Evolutionary conservation across 2,329 filamentous ascomycete genomes (phyloP), one percentile per base, ranked within the genome.

Genomic region (Aspergillus terreus): DNA sequence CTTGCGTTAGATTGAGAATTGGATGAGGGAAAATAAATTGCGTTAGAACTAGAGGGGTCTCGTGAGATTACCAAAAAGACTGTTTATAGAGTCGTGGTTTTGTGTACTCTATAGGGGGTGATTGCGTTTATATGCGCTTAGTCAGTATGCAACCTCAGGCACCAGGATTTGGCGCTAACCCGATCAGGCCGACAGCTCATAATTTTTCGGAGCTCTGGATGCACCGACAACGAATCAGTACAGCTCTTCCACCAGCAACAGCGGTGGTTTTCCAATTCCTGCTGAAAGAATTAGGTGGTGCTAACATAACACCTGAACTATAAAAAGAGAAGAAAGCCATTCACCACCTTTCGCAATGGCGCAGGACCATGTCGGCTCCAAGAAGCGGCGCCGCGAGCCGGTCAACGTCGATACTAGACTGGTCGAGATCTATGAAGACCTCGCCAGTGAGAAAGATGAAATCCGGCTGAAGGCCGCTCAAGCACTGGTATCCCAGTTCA

Each of bases 401-500:
- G 64, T 69, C 61, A 73, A 70, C 55, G 65, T 76, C 57, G 71
- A 77, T 56, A 64, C 70, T 47, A 72, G 75, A 53, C 66, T 76
- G 44, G 71, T 78, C 45, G 74, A 76, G 58, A 75, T 77, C 49
- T 78, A 76, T 57, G 74, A 78, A 49, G 72, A 78, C 56, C 69
- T 78, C 36, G 73, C 75, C 36, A 74, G 70, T 53, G 71, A 76
- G 40, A 71, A 76, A 50, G 73, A 77, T 53, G 68, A 74, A 25
- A 71, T 77, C 53, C 64, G 75, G 44, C 60, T 78, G 32, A 75
- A 73, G 55, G 76, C 75, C 35, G 75, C 75, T 2, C 67, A 71
- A 45, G 66, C 66, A 4, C 63, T 78, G 36, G 64, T 77, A 3
- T 71, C 71, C 7, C 71, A 75, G 46, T 75, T 76, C 52, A 74